Evolutionary conservation across 1,139 yeast genomes (phyloP), one percentile per base, ranked within the genome.

Genomic region (Candida labiduridarum): DNA sequence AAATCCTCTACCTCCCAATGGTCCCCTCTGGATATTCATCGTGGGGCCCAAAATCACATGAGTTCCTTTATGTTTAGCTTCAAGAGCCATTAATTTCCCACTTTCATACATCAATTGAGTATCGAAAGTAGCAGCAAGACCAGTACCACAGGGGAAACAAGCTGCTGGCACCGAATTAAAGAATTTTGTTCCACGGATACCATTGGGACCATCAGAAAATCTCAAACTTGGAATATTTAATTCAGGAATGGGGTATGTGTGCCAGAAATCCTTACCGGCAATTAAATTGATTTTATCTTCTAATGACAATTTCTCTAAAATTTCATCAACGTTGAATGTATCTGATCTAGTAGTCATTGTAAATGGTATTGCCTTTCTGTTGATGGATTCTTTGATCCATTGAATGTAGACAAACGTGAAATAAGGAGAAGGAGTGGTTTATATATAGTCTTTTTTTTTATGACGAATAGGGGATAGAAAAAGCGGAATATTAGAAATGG

Each of bases 261-360:
- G 84, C 87, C 87, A 83, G 59, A 70, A 69, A 60, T 80, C 83
- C 50, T 66, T 63, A 33, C 83, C 84, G 16, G 82, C 69, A 43
- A 79, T 58, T 42, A 82, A 69, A 8, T 67, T 57, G 57, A 77
- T 66, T 59, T 82, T 82, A 59, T 82, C 84, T n/a, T 67, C 65
- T 7, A 68, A 54, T 8, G 82, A 74, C 53, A 82, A 67, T 62
- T 80, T 57, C 6, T 59, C 51, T 36, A 82, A 59, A 6, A 75
- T 56, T 19, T 68, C 57, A 48, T 82, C 85, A 52, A 80, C 69
- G 59, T 82, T 78, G 45, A 77, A 52, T 33, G 45, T 16, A 25
- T 25, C 29, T 25, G 29, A 25, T 25, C 10, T 25, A 18, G 33
- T 19, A 16, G 15, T 22, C n/a, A 18, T 31, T 18, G 14, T 11